A percentile compares a stretch with the other conserved stretches of the same genome.
Conservation (phyloP, 2,329 filamentous ascomycete species). For the Akanthomyces muscarius region DNA sequence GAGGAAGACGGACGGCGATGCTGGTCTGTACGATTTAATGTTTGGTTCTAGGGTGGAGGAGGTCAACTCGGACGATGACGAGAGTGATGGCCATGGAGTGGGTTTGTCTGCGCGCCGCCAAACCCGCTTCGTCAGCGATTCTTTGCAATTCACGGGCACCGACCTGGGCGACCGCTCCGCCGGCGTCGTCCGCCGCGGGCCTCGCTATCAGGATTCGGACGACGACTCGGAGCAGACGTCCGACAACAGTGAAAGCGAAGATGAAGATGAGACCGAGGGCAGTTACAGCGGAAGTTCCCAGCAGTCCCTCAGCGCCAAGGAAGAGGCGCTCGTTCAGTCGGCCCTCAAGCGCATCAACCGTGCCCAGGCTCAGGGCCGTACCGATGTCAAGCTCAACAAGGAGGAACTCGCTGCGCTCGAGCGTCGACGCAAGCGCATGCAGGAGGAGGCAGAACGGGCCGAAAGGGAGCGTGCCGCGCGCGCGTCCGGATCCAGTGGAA, state of each 20-base stretch:
- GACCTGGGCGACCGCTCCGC: conserved; percentile 46
- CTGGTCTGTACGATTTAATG: conserved; percentile 36
- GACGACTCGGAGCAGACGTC: conserved; percentile 33
- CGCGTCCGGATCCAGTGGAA: conserved; percentile 25
- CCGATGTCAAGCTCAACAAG: conserved; percentile 74
- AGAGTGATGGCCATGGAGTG: conserved; percentile 53
- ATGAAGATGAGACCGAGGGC: conserved; percentile 43
- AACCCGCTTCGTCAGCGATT: conserved; percentile 55
- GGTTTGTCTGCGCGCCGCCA: conserved; percentile 43
- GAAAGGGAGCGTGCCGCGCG: conserved; percentile 13
- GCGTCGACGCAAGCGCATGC: conserved; percentile 58
- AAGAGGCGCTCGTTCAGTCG: conserved; percentile 71
- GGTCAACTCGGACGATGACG: conserved; percentile 56
- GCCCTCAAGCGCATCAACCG: conserved; percentile 76
- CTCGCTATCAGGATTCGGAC: conserved; percentile 33
- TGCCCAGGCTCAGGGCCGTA: conserved; percentile 70
- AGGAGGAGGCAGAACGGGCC: conserved; percentile 37
- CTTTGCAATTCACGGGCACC: conserved; percentile 57
- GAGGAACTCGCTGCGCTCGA: conserved; percentile 80
- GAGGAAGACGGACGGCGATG: conserved; percentile 54
- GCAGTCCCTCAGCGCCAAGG: conserved; percentile 57
- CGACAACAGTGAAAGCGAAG: conserved; percentile 32
- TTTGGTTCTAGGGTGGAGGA: conserved; percentile 56
- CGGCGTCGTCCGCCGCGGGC: conserved; percentile 36
- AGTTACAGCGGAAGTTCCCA: conserved; percentile 50